Percentiles rank a stretch among this genome's conserved stretches.
Evolutionary conservation across 140 eudicot species (phyloP).

Genomic region (Cichorium intybus): DNA sequence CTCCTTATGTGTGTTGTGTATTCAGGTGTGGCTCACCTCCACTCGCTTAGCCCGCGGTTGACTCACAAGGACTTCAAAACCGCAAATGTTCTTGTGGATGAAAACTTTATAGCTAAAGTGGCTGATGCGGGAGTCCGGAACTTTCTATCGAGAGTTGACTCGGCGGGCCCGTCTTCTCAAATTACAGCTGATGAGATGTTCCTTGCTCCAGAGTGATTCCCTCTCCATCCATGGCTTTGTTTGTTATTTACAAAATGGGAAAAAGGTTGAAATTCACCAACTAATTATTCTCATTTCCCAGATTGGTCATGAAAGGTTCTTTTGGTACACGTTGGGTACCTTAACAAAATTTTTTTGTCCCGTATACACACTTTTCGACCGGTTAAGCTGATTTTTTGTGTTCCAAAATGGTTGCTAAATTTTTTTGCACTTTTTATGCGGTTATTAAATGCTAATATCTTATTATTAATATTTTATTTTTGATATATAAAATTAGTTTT

Average conservation of each 20-base stretch:
- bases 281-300: no score
- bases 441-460: no score
- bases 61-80: constrained; percentile 95
- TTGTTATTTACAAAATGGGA: background rate
- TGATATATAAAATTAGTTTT: no score
- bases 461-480: no score
- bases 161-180: constrained; percentile 79
- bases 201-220: constrained; percentile 84
- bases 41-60: constrained; percentile 86
- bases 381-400: no score
- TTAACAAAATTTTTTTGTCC: no score
- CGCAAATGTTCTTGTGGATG: constrained; percentile 90
- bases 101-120: constrained; percentile 87
- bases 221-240: constrained; percentile 14
- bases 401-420: no score
- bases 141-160: constrained; percentile 69
- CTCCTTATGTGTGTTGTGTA: constrained; percentile 5
- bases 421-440: no score
- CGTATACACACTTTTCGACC: no score
- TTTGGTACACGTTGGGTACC: no score
- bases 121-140: constrained; percentile 94
- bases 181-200: constrained; percentile 69
- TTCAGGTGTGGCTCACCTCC: constrained; percentile 86
- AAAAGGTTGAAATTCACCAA: no score
- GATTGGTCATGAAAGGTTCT: no score